Percentiles rank a stretch among this genome's conserved stretches.
phyloP scores from a whole-genome alignment of 768 basidiomycete species.

The Naganishia kalamii region DNA sequence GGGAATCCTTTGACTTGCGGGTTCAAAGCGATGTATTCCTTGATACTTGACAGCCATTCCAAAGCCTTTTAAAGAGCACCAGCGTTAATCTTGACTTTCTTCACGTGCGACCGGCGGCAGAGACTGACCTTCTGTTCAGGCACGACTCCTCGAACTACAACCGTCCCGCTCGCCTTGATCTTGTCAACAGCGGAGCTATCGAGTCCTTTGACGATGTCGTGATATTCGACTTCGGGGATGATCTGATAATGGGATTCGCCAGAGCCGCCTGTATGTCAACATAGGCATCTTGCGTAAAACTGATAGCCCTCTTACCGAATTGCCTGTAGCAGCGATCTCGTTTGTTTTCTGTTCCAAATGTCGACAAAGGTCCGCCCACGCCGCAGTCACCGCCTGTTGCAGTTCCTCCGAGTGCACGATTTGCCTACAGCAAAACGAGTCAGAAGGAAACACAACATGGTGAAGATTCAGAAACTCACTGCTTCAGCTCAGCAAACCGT shows the following conservation, averaged over 20 bases:
- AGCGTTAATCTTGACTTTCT: no score
- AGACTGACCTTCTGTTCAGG: slow-evolving; percentile 36
- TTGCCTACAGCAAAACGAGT: slow-evolving; percentile 1
- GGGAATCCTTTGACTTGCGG: slow-evolving; percentile 53
- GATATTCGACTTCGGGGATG: slow-evolving; percentile 50
- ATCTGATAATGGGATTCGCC: slow-evolving; percentile 32
- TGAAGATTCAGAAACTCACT: slow-evolving; percentile 16
- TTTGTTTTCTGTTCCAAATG: slow-evolving; percentile 45
- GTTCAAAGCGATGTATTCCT: slow-evolving; percentile 35
- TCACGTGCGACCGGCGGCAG: neutral
- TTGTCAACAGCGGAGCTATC: slow-evolving; percentile 26
- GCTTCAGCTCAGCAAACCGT: slow-evolving; percentile 60
- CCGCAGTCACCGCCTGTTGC: slow-evolving; percentile 26
- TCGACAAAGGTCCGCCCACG: slow-evolving; percentile 30
- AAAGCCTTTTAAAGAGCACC: slow-evolving; percentile 18
- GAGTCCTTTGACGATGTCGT: slow-evolving; percentile 27
- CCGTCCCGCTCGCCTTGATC: slow-evolving; percentile 55
- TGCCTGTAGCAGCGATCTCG: slow-evolving; percentile 53
- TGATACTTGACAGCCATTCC: slow-evolving; percentile 50
- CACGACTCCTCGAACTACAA: slow-evolving; percentile 59
- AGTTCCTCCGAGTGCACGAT: slow-evolving; percentile 32
- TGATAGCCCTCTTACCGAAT: slow-evolving; percentile 47
- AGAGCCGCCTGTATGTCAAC: neutral
- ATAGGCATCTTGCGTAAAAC: neutral
- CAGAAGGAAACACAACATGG: neutral